Conservation (phyloP, 352 stramenopile genomes). For the Elongisporangium anandrum region DNA sequence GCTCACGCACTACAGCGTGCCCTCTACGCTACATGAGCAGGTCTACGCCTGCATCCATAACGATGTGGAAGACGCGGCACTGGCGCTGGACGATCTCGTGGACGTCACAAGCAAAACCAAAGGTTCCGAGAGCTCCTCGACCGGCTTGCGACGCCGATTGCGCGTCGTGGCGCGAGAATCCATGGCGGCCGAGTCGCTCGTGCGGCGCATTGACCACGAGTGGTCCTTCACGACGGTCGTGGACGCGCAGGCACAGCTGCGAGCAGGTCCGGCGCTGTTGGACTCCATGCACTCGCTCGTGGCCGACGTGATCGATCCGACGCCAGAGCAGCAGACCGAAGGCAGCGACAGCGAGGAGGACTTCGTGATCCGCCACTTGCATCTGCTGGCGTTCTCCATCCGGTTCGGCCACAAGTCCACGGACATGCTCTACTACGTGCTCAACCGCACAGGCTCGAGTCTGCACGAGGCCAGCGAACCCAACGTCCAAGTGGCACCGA, state of each 20-base stretch:
- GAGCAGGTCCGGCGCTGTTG: conserved; percentile 15
- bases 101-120: conserved; percentile 2
- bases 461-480: conserved; percentile 27
- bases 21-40: conserved; percentile 20
- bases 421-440: conserved; percentile 51
- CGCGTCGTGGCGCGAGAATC: conserved; percentile 15
- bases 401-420: conserved; percentile 31
- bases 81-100: conserved; percentile 18
- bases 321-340: conserved; percentile 3
- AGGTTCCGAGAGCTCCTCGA: conserved; percentile 1
- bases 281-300: conserved; percentile 18
- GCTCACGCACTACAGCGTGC: conserved; percentile 33
- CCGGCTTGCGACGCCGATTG: conserved; percentile 12
- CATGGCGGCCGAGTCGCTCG: conserved; percentile 9
- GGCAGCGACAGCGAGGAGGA: conserved; percentile 19
- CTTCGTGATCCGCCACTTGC: conserved; percentile 26
- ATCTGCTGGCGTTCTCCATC: conserved; percentile 45
- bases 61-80: conserved; percentile 8
- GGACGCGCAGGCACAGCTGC: conserved; percentile 34
- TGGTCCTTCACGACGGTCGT: conserved; percentile 37
- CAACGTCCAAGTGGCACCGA: conserved; percentile 42
- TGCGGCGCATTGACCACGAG: conserved; percentile 21
- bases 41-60: conserved; percentile 29
- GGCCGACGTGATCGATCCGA: not conserved
- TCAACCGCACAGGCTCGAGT: conserved; percentile 39